Evolutionary conservation across 2,329 filamentous ascomycete genomes (phyloP).

Genomic region (Rhinocladiella mackenziei): DNA sequence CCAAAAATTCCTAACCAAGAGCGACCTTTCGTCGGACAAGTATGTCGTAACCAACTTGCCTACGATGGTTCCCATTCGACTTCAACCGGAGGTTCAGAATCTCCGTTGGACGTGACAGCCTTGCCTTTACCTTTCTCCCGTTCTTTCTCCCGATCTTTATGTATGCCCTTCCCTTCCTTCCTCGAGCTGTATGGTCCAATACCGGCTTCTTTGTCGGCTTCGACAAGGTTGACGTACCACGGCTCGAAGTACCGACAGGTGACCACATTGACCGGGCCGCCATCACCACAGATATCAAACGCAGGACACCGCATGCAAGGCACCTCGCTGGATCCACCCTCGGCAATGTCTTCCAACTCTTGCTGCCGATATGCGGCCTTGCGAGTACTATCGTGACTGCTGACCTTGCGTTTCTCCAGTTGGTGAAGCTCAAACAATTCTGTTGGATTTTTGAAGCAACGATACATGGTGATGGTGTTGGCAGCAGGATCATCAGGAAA

Average conservation of each 20-base stretch:
- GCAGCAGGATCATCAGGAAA: conserved; percentile 14
- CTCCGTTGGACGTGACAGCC: conserved; percentile 5
- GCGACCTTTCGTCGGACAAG: too few relatives aligned
- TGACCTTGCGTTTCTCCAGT: conserved; percentile 20
- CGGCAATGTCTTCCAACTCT: conserved; percentile 43
- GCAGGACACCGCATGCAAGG: conserved; percentile 92
- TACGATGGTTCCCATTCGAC: conserved; percentile 10
- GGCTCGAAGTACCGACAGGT: conserved; percentile 88
- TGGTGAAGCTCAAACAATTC: conserved; percentile 30
- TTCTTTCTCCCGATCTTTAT: conserved; percentile 2
- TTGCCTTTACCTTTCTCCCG: conserved; percentile 1
- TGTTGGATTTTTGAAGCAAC: conserved; percentile 41
- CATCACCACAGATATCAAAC: conserved; percentile 86
- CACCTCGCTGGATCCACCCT: conserved; percentile 76
- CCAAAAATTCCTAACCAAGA: too few relatives aligned
- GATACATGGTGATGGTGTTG: conserved; percentile 39
- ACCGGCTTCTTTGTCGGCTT: conserved; percentile 27
- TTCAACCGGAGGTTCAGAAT: conserved; percentile 9
- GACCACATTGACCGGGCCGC: conserved; percentile 81
- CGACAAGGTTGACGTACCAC: conserved; percentile 58
- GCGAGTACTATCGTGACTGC: conserved; percentile 29
- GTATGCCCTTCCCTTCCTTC: conserved; percentile 6
- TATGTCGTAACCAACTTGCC: too few relatives aligned
- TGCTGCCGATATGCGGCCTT: conserved; percentile 28
- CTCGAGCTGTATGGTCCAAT: conserved; percentile 3